A percentile compares a stretch with the other conserved stretches of the same genome.
Conservation (phyloP, 2,329 filamentous ascomycete species). For the Neurospora sp. region DNA sequence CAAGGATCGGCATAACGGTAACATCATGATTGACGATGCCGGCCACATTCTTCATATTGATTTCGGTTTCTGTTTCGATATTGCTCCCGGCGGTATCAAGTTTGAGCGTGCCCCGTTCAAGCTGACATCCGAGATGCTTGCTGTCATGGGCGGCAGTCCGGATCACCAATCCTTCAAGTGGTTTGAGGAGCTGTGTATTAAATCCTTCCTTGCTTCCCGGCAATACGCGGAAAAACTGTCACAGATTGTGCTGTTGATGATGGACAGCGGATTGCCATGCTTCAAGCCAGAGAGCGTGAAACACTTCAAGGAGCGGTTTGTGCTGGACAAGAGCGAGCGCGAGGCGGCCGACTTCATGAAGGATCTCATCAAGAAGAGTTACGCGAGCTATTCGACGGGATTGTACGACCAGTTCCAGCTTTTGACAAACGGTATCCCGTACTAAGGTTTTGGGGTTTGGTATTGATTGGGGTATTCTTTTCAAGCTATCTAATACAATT, state of each 20-base stretch:
- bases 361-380: conserved; percentile 80
- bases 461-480: background rate
- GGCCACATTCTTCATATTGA: conserved; percentile 98
- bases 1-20: conserved; percentile 98
- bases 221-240: conserved; percentile 82
- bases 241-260: conserved; percentile 88
- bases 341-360: conserved; percentile 94
- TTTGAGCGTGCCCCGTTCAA: conserved; percentile 99
- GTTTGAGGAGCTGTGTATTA: conserved; percentile 95
- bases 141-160: conserved; percentile 90
- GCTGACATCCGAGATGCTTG: conserved; percentile 92
- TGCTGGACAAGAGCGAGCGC: conserved; percentile 80
- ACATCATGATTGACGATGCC: conserved; percentile 98
- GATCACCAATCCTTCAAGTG: conserved; percentile 83
- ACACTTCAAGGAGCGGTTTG: conserved; percentile 88
- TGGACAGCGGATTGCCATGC: conserved; percentile 90
- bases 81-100: conserved; percentile 90
- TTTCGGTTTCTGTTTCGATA: conserved; percentile 99
- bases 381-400: conserved; percentile 82
- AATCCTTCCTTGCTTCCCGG: conserved; percentile 82
- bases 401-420: conserved; percentile 98
- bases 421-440: conserved; percentile 94
- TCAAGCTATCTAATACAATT: background rate
- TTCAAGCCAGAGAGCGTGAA: conserved; percentile 94
- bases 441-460: conserved; percentile 36